Conservation (phyloP, 495 filamentous ascomycete species). For the Penicillium salamii region DNA sequence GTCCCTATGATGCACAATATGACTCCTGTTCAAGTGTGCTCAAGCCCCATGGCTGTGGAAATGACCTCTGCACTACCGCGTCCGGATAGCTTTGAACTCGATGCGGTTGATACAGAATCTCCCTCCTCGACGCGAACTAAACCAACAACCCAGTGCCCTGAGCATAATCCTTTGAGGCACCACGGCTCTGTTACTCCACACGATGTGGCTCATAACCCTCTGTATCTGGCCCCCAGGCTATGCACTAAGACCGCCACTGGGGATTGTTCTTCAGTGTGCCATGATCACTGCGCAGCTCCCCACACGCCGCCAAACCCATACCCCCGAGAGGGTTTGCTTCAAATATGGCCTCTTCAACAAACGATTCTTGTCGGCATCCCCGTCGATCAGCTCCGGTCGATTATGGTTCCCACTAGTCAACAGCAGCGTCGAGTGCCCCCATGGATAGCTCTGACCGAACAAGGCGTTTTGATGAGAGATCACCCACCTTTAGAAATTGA, state of each 20-base stretch:
- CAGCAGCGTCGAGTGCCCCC: neutral
- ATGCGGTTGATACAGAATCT: neutral
- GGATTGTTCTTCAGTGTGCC: neutral
- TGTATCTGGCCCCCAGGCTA: too few species aligned
- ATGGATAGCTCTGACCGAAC: neutral
- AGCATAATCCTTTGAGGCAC: too few species aligned
- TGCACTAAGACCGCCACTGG: too few species aligned
- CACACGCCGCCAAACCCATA: neutral
- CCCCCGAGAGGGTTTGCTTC: neutral
- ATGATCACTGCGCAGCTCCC: neutral
- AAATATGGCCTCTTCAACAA: neutral
- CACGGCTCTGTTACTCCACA: too few species aligned
- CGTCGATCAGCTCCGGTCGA: neutral
- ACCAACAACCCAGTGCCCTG: too few species aligned
- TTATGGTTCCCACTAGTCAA: neutral
- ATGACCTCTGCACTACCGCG: neutral
- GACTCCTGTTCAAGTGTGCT: neutral
- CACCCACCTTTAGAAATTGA: neutral
- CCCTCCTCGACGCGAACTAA: neutral
- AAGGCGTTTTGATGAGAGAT: neutral
- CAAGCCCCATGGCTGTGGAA: neutral
- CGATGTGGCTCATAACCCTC: too few species aligned
- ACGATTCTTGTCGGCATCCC: neutral
- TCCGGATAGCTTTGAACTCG: neutral
- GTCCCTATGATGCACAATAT: neutral